Conservation (phyloP, 192 early-diverging fungal genomes). For the Rhizophagus sp. region DNA sequence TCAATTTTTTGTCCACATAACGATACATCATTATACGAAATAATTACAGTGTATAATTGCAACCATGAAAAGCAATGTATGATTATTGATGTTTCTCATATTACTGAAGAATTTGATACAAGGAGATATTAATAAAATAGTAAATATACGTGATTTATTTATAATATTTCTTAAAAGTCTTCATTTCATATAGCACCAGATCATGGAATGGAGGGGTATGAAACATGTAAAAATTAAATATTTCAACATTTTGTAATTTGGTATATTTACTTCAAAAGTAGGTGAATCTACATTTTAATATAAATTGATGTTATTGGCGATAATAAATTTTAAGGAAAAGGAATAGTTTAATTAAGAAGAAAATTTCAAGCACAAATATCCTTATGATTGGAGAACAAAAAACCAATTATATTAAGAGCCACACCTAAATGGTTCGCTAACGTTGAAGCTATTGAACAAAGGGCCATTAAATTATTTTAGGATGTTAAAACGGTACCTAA, state of each 20-base stretch:
- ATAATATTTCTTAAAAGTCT: too few species aligned
- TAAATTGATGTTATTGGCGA: constrained; percentile 54
- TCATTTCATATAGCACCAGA: constrained; percentile 73
- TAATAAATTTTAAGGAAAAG: constrained; percentile 50
- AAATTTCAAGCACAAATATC: constrained; percentile 71
- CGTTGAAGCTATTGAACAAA: constrained; percentile 60
- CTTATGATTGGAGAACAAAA: constrained; percentile 86
- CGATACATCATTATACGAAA: neutral
- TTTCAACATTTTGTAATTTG: constrained; percentile 62
- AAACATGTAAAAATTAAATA: constrained; percentile 54
- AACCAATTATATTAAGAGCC: constrained; percentile 78
- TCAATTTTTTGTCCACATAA: constrained; percentile 40
- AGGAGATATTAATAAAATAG: neutral
- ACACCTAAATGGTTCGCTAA: constrained; percentile 87
- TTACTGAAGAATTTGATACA: constrained; percentile 71
- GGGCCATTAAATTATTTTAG: constrained; percentile 57
- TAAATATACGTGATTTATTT: neutral
- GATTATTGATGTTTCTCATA: constrained; percentile 65
- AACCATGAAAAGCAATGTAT: constrained; percentile 43
- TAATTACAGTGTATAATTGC: constrained; percentile 48
- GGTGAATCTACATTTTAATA: constrained; percentile 57
- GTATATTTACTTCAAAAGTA: constrained; percentile 67
- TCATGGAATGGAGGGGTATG: constrained; percentile 82
- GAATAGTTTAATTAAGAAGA: constrained; percentile 51
- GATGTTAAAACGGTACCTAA: constrained; percentile 64